Percentiles rank a stretch among this genome's conserved stretches.
Evolutionary conservation across 257 asterid genomes (phyloP).

Genomic region (Salvia splendens): DNA sequence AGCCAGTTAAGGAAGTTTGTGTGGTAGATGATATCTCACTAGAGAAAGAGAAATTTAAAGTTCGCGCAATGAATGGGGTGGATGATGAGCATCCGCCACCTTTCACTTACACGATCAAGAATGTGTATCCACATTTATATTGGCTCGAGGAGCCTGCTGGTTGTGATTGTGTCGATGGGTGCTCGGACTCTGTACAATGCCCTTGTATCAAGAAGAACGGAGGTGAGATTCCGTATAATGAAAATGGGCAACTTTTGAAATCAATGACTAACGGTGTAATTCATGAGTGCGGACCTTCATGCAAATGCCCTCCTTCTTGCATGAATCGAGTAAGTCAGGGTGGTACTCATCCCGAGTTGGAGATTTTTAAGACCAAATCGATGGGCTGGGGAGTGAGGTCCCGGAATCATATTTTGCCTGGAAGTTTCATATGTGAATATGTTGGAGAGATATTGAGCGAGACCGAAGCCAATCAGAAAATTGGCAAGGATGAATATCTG

Average conservation of each 20-base stretch:
- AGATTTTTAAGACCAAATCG: conserved; percentile 64
- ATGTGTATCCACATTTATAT: conserved; percentile 49
- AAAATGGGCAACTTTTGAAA: conserved; percentile 52
- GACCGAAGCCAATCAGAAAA: conserved; percentile 60
- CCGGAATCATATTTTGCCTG: conserved; percentile 46
- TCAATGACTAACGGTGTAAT: conserved; percentile 37
- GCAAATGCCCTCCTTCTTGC: conserved; percentile 80
- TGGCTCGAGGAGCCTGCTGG: conserved; percentile 44
- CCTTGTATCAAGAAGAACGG: conserved; percentile 59
- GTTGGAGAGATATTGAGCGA: conserved; percentile 67
- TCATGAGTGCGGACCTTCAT: conserved; percentile 79
- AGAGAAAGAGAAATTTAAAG: conserved; percentile 55
- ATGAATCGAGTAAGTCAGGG: conserved; percentile 70
- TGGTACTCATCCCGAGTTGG: conserved; percentile 53
- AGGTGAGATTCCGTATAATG: conserved; percentile 59
- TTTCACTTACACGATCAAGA: conserved; percentile 52
- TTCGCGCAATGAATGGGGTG: conserved; percentile 62
- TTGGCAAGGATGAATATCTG: conserved; percentile 62
- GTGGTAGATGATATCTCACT: conserved; percentile 50
- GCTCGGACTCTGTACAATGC: conserved; percentile 59
- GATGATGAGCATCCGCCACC: conserved; percentile 47
- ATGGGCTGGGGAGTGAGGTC: conserved; percentile 96
- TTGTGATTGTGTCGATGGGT: conserved; percentile 62
- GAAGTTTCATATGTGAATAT: conserved; percentile 82
- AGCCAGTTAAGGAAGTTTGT: conserved; percentile 5